Conservation (phyloP, 345 rosid species). For the Hypericum androsaemum region DNA sequence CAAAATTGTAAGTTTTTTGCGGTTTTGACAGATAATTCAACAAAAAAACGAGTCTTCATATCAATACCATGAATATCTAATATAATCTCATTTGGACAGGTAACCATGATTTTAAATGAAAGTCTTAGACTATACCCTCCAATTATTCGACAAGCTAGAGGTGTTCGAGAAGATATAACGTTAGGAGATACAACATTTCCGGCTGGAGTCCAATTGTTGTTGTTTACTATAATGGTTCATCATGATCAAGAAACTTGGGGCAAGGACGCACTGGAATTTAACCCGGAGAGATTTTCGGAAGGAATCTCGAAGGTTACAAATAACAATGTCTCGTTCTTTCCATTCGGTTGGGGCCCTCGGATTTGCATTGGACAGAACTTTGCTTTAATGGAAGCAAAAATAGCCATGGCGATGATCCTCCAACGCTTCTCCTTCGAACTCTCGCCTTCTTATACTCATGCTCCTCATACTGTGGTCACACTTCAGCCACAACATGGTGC, state of each 20-base stretch:
- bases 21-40: no score
- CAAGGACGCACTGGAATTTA: conserved; percentile 23
- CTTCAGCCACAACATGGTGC: conserved; percentile 7
- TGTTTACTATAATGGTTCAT: conserved; percentile 10
- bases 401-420: conserved; percentile 1
- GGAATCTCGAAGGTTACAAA: conserved; percentile 1
- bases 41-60: no score
- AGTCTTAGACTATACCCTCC: conserved; percentile 16
- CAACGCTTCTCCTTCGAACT: neutral
- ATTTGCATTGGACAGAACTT: conserved; percentile 6
- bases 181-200: conserved; percentile 9
- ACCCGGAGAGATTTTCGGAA: neutral
- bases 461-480: neutral
- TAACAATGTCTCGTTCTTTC: conserved; percentile 1
- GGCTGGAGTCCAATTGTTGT: neutral
- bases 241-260: conserved; percentile 14
- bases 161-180: conserved; percentile 2
- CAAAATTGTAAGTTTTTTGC: conserved; percentile 13
- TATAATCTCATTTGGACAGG: conserved; percentile 2
- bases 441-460: conserved; percentile 1
- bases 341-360: conserved; percentile 6
- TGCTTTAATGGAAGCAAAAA: conserved; percentile 1
- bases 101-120: conserved; percentile 15
- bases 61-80: no score
- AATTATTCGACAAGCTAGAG: neutral